Conservation (phyloP, 1,284 basidiomycete genomes). For the Uromyces viciae-fabae region DNA sequence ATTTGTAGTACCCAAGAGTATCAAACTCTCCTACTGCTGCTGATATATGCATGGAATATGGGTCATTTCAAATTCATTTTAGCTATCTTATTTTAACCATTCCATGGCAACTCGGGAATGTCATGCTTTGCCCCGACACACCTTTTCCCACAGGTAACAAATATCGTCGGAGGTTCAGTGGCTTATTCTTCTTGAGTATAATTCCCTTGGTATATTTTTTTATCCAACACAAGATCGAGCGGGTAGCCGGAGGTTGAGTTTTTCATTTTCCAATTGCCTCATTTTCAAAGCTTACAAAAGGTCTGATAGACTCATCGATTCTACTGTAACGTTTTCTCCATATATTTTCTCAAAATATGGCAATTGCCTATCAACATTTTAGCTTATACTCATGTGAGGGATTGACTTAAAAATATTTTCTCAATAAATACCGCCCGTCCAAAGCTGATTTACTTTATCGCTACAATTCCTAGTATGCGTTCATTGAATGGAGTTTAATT, state of each 20-base stretch:
- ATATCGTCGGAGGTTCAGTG: slow-evolving; percentile 60
- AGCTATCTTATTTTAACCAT: slow-evolving; percentile 55
- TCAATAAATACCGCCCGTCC: background rate
- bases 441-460: background rate
- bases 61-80: background rate
- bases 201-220: slow-evolving; percentile 77
- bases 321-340: background rate
- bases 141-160: slow-evolving; percentile 33
- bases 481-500: slow-evolving; percentile 83
- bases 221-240: slow-evolving; percentile 74
- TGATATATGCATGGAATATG: too few species aligned
- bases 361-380: background rate
- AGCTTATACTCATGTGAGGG: slow-evolving; percentile 24
- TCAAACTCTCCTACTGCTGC: too few species aligned
- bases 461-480: slow-evolving; percentile 65
- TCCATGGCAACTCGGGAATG: slow-evolving; percentile 75
- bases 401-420: background rate
- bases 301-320: background rate
- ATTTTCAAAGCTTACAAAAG: background rate
- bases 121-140: slow-evolving; percentile 60
- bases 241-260: slow-evolving; percentile 69
- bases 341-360: background rate
- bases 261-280: background rate
- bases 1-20: too few species aligned
- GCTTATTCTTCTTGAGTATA: slow-evolving; percentile 68